Conservation (phyloP, 169 alveolate species). For the Babesia bovis region DNA sequence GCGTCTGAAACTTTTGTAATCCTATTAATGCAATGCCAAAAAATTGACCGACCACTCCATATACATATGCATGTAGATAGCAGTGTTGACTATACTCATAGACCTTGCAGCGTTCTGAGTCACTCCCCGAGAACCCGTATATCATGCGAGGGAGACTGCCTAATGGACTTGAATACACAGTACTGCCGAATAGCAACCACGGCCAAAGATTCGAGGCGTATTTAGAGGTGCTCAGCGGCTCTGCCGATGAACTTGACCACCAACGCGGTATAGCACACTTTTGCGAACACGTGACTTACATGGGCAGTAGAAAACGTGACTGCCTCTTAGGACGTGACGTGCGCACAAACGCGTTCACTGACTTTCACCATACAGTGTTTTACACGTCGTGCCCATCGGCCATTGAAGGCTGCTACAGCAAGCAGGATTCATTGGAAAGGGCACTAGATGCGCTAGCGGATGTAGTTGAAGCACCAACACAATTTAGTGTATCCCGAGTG, state of each 20-base stretch:
- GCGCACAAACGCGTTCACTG: conserved; percentile 85
- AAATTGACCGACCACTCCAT: background rate
- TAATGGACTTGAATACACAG: conserved; percentile 70
- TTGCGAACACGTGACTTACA: conserved; percentile 84
- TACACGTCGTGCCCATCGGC: conserved; percentile 73
- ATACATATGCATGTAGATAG: background rate
- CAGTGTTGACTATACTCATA: background rate
- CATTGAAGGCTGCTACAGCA: conserved; percentile 40
- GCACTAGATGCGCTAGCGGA: conserved; percentile 50
- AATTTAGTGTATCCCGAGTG: conserved; percentile 76
- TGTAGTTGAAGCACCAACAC: conserved; percentile 74
- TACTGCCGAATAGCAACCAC: conserved; percentile 70
- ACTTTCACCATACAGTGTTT: conserved; percentile 84
- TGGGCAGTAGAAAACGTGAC: conserved; percentile 83
- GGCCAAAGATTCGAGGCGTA: conserved; percentile 61
- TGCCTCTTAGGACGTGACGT: conserved; percentile 57
- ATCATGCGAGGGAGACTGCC: conserved; percentile 50
- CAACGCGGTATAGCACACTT: conserved; percentile 85
- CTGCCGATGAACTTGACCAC: conserved; percentile 78
- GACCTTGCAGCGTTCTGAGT: conserved; percentile 20
- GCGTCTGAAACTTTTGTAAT: conserved; percentile 43
- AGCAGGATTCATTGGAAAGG: conserved; percentile 18
- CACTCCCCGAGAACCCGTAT: conserved; percentile 25
- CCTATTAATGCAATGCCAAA: background rate
- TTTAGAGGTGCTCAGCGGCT: conserved; percentile 81